Evolutionary conservation across 495 filamentous ascomycete species (phyloP).

Genomic region (Trichocladium antarcticum): DNA sequence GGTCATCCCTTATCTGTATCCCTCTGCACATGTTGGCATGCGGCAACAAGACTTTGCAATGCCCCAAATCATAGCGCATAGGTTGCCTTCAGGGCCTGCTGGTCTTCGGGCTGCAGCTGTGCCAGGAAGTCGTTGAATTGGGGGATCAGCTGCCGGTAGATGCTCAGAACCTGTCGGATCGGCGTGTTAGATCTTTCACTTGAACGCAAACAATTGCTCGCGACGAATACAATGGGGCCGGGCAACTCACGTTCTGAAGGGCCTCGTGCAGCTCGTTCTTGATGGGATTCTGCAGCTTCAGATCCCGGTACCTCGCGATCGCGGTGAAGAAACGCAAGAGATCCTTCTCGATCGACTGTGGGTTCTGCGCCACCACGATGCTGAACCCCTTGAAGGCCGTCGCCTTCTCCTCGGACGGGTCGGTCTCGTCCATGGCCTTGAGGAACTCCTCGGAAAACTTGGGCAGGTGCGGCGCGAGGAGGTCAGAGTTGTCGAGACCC

Average conservation of each 20-base stretch:
- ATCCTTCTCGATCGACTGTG: constrained; percentile 79
- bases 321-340: constrained; percentile 72
- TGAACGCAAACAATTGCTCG: not conserved
- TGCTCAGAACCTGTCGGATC: constrained; percentile 53
- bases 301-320: constrained; percentile 65
- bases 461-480: constrained; percentile 69
- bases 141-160: constrained; percentile 77
- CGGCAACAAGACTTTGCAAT: not conserved
- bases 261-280: constrained; percentile 36
- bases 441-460: constrained; percentile 75
- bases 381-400: constrained; percentile 87
- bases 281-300: constrained; percentile 34
- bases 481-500: constrained; percentile 66
- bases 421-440: constrained; percentile 67
- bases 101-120: constrained; percentile 52
- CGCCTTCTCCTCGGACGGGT: constrained; percentile 87
- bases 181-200: not conserved
- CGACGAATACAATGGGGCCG: too few relatives aligned
- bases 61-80: constrained; percentile 24
- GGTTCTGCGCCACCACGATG: constrained; percentile 72
- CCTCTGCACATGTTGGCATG: not conserved
- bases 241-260: constrained; percentile 31
- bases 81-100: constrained; percentile 37
- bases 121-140: constrained; percentile 70
- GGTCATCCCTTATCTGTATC: too few relatives aligned